Evolutionary conservation across 2,329 filamentous ascomycete species (phyloP).

Genomic region (Penicillium decumbens): DNA sequence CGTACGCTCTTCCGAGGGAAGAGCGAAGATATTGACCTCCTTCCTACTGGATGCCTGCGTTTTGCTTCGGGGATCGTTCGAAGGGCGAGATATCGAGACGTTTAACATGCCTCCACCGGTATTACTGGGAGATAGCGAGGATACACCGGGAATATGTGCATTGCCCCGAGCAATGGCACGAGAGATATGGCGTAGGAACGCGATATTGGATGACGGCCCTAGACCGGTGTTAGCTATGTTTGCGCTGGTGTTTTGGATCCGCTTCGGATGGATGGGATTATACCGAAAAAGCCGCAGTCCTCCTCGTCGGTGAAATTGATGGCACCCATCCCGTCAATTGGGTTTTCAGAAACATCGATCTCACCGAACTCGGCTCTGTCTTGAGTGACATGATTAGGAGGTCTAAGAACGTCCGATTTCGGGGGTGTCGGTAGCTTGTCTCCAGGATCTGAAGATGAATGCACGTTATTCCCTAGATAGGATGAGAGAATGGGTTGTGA

Average conservation of each 20-base stretch:
- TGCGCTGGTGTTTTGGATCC: not conserved
- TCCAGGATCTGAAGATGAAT: not conserved
- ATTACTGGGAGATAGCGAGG: not conserved
- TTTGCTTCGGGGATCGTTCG: not conserved
- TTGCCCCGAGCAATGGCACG: constrained; percentile 13
- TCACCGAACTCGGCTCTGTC: constrained; percentile 7
- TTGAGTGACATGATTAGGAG: not conserved
- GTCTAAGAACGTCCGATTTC: not conserved
- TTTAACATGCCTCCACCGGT: constrained; percentile 14
- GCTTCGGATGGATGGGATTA: not conserved
- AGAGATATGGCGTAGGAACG: constrained; percentile 21
- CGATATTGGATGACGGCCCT: constrained; percentile 25
- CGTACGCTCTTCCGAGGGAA: constrained; percentile 15
- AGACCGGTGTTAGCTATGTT: not conserved
- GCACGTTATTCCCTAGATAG: not conserved
- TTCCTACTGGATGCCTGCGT: not conserved
- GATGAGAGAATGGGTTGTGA: not conserved
- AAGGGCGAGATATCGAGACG: constrained; percentile 11
- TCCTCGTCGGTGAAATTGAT: constrained; percentile 37
- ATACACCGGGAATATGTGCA: not conserved
- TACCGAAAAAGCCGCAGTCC: constrained; percentile 36
- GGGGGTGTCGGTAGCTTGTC: not conserved
- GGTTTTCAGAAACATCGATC: constrained; percentile 20
- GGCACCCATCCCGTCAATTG: constrained; percentile 37
- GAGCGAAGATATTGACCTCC: constrained; percentile 13